Evolutionary conservation across 1,284 basidiomycete genomes (phyloP), one percentile per base, ranked within the genome.

Genomic region (Xerocomus nothofagi): DNA sequence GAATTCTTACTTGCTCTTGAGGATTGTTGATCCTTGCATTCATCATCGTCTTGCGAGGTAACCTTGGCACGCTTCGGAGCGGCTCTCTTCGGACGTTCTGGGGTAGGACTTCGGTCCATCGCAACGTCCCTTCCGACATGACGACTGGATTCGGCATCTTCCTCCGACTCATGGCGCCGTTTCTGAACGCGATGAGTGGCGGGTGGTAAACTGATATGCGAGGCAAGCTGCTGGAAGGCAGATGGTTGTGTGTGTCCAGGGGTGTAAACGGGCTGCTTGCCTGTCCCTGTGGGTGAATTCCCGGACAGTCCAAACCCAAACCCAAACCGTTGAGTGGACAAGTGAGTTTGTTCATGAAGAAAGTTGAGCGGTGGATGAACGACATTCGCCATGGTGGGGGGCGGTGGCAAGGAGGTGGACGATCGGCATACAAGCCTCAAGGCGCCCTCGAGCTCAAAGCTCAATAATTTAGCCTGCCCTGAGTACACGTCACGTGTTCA

Each of bases 71-170:
- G 79, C 67, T 90, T 90, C 18, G 83, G 84, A 42, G 78, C 73
- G 14, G 75, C 74, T 57, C 81, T 79, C 66, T 82, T 86, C 20
- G 78, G 79, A 39, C 85, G 77, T 67, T 90, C 87, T 18, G 87
- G 88, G 8, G 87, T 88, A 10, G 88, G 87, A 57, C 87, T 89
- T 55, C 86, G 77, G 65, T 90, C 87, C 88, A 90, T 90, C 17
- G 81, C 76, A 52, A 84, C 78, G 57, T 89, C 86, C 45, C 76
- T 68, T 34, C 66, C 67, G 18, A 52, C 60, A 42, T 61, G 66
- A 8, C 65, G 65, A 46, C 50, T 58, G 72, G 70, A 53, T 21
- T 70, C 75, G 18, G 72, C 71, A 18, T 77, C 76, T 12, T 84
- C 84, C 29, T 86, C 82, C 2, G 69, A 64, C 45, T 89, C 88